These are phyloP conservation scores for Chaetomiaceae sp. DNA, from an alignment of 2,329 filamentous ascomycete genomes.

Conservation along the genomic window DNA sequence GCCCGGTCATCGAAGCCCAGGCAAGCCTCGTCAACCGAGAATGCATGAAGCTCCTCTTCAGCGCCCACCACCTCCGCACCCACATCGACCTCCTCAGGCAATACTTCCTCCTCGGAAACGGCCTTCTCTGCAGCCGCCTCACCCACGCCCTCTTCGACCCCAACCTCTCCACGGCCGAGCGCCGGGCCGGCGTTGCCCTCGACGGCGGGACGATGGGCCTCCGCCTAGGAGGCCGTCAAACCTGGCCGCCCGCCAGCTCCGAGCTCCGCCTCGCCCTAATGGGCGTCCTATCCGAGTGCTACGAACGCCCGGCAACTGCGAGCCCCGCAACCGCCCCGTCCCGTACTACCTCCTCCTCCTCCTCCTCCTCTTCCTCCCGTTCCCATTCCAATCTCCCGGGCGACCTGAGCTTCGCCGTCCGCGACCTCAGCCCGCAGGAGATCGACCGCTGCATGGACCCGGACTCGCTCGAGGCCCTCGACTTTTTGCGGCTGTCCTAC, in stretches of 20 bases:
- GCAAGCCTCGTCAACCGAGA: slow-evolving; percentile 72
- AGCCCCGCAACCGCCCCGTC: no score
- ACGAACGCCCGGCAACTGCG: no score
- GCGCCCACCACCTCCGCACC: slow-evolving; percentile 62
- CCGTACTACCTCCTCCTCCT: neutral
- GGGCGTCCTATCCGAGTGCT: slow-evolving; percentile 76
- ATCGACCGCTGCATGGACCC: slow-evolving; percentile 80
- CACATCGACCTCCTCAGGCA: slow-evolving; percentile 72
- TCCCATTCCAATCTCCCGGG: slow-evolving; percentile 56
- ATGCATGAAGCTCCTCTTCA: slow-evolving; percentile 71
- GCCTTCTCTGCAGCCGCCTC: slow-evolving; percentile 74
- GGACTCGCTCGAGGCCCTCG: slow-evolving; percentile 78
- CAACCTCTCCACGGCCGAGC: slow-evolving; percentile 73
- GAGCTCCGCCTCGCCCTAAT: slow-evolving; percentile 87
- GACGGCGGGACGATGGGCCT: slow-evolving; percentile 68
- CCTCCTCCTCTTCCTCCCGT: no score
- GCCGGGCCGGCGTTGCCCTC: slow-evolving; percentile 62
- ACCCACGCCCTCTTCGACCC: slow-evolving; percentile 82
- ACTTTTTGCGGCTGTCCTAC: slow-evolving; percentile 86
- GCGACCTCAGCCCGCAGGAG: slow-evolving; percentile 72
- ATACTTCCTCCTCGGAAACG: slow-evolving; percentile 82
- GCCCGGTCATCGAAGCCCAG: slow-evolving; percentile 68
- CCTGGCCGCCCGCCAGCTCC: slow-evolving; percentile 90
- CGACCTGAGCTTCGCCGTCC: slow-evolving; percentile 76
- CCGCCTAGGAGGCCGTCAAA: slow-evolving; percentile 72